Evolutionary conservation across 352 stramenopile species (phyloP), one percentile per base, ranked within the genome.

Genomic region (Phytophthora pini): DNA sequence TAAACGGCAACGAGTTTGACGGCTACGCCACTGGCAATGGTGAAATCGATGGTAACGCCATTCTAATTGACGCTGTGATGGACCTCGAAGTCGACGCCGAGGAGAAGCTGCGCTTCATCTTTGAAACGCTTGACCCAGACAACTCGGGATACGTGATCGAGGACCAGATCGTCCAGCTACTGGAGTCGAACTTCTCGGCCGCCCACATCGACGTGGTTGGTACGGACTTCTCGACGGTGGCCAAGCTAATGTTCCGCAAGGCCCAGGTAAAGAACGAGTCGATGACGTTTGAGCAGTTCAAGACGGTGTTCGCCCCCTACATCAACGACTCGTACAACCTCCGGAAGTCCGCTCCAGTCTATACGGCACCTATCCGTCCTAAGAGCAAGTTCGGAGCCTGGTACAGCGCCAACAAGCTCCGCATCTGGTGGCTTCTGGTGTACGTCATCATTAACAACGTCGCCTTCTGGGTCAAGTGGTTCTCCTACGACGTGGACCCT

Each of bases 21-120:
- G 75, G 80, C 12, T 90, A 90, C 52, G 69, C 85, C 11, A 72
- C 69, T 32, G 63, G 69, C 43, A 65, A 84, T 24, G 83, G 80
- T 31, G 66, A 72, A 54, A 86, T 95, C 46, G 76, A 95, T 31
- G 80, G 81, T 44, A 90, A 91, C 43, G 84, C 87, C 38, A 87
- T 93, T 45, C 64, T 95, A 17, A 90, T 95, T 24, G 84, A 93
- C 56, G 84, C 83, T n/a, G 84, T 91, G 12, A 74, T 95, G 72
- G 81, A 93, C 17, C 68, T 95, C 11, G 73, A 93, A 45, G 82
- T 95, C 3, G 79, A 68, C 41, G 80, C 65, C 2, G 82, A 95
- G 44, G 83, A 92, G 40, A 95, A 93, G 50, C 73, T 95, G 38
- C 80, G 70, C 26, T 93, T 93, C 60, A 95, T 95, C 57, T 95